These are phyloP conservation scores for Haberlea rhodopensis DNA, from an alignment of 257 asterid genomes.

Conservation along the genomic window DNA sequence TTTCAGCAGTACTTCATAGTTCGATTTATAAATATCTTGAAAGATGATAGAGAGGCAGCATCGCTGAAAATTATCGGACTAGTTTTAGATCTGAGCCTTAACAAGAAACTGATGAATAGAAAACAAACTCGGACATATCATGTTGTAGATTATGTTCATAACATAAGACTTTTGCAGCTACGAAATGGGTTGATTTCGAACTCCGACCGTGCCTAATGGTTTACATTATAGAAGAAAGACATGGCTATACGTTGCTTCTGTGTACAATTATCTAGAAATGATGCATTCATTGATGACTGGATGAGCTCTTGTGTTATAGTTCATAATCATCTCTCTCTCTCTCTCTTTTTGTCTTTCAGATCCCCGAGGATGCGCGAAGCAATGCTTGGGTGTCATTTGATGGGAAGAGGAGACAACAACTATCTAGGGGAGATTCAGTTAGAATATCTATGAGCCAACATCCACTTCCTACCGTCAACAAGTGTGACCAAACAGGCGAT, in stretches of 20 bases:
- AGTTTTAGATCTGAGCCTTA: too few species aligned
- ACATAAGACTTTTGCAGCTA: too few species aligned
- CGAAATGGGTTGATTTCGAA: too few species aligned
- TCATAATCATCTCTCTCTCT: background rate
- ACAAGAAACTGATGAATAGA: too few species aligned
- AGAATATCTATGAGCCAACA: slow-evolving; percentile 89
- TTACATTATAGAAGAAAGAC: too few species aligned
- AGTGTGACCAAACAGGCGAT: slow-evolving; percentile 89
- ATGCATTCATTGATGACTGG: background rate
- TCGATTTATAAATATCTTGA: too few species aligned
- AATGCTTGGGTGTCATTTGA: slow-evolving; percentile 98
- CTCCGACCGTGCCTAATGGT: background rate
- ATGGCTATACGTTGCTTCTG: background rate
- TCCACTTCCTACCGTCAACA: slow-evolving; percentile 95
- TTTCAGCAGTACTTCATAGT: background rate
- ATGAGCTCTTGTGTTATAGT: background rate
- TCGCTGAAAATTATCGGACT: too few species aligned
- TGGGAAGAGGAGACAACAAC: slow-evolving; percentile 97
- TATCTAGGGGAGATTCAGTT: slow-evolving; percentile 88
- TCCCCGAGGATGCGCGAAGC: slow-evolving; percentile 90
- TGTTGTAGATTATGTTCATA: too few species aligned
- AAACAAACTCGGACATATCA: too few species aligned
- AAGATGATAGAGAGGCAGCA: too few species aligned
- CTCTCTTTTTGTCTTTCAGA: slow-evolving; percentile 32
- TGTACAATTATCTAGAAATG: too few species aligned